These are phyloP conservation scores for Podospora fimiseda DNA, from an alignment of 495 filamentous ascomycete genomes.

Conservation along the genomic window DNA sequence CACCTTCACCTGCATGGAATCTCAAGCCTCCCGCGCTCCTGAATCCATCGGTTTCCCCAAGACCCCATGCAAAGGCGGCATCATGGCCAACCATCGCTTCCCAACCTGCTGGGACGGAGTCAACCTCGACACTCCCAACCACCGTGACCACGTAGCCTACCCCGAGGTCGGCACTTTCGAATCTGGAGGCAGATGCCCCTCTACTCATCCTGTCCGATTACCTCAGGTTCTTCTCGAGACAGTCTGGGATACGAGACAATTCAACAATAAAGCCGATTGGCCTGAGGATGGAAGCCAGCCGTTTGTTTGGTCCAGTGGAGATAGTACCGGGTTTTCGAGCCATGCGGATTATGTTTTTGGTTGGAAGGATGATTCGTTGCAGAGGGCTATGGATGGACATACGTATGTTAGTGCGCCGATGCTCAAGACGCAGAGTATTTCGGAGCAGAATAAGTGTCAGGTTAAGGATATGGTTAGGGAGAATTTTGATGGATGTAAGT, in stretches of 20 bases:
- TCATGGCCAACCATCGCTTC: slow-evolving; percentile 39
- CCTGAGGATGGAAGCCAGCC: slow-evolving; percentile 32
- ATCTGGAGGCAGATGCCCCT: slow-evolving; percentile 18
- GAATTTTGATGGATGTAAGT: slow-evolving; percentile 30
- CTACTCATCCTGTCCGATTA: slow-evolving; percentile 20
- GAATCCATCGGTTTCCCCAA: slow-evolving; percentile 6
- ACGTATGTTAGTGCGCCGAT: slow-evolving; percentile 30
- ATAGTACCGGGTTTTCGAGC: not conserved
- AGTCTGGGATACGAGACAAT: slow-evolving; percentile 18
- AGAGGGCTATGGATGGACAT: slow-evolving; percentile 34
- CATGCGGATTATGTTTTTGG: not conserved
- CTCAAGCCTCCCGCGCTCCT: not conserved
- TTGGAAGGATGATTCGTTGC: not conserved
- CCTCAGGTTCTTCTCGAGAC: slow-evolving; percentile 20
- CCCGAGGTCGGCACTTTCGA: slow-evolving; percentile 2
- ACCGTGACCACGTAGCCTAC: slow-evolving; percentile 34
- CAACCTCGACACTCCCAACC: slow-evolving; percentile 29
- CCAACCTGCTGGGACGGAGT: slow-evolving; percentile 34
- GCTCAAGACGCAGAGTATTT: slow-evolving; percentile 31
- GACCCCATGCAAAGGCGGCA: slow-evolving; percentile 29
- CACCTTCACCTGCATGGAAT: not conserved
- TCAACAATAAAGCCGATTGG: slow-evolving; percentile 35
- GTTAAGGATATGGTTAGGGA: slow-evolving; percentile 27
- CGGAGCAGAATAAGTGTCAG: slow-evolving; percentile 29
- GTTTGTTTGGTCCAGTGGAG: not conserved